Evolutionary conservation across 1,284 basidiomycete genomes (phyloP).

Genomic region (Sporisorium reilianum): DNA sequence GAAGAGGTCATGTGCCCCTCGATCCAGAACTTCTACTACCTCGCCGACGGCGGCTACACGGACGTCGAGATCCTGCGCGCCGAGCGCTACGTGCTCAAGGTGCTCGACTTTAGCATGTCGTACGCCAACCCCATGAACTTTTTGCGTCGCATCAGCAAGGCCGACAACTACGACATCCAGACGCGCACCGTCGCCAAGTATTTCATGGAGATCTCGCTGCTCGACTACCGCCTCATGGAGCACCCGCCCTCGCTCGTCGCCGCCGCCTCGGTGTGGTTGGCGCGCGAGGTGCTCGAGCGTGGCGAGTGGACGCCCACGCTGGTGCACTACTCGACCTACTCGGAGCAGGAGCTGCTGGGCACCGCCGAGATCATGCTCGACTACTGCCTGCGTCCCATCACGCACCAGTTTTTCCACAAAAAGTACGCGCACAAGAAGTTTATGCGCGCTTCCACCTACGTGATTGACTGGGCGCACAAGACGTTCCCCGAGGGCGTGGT

Average conservation of each 20-base stretch:
- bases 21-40: conserved; percentile 81
- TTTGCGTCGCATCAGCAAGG: conserved; percentile 76
- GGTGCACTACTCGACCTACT: conserved; percentile 91
- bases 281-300: conserved; percentile 82
- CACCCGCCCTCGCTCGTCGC: conserved; percentile 87
- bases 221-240: conserved; percentile 86
- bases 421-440: conserved; percentile 69
- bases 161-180: conserved; percentile 77
- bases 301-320: conserved; percentile 85
- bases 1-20: conserved; percentile 95
- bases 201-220: conserved; percentile 83
- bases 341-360: conserved; percentile 84
- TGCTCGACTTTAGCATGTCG: conserved; percentile 89
- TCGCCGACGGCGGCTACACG: conserved; percentile 65
- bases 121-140: conserved; percentile 96
- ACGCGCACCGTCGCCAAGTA: conserved; percentile 87
- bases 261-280: conserved; percentile 91
- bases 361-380: conserved; percentile 94
- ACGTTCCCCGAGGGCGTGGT: conserved; percentile 61
- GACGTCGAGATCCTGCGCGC: conserved; percentile 72
- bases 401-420: conserved; percentile 65
- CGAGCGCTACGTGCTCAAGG: conserved; percentile 91
- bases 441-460: conserved; percentile 66
- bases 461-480: conserved; percentile 64
- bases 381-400: conserved; percentile 72